Evolutionary conservation across 305 asterid species (phyloP).

Genomic region (Plantago coronopus): DNA sequence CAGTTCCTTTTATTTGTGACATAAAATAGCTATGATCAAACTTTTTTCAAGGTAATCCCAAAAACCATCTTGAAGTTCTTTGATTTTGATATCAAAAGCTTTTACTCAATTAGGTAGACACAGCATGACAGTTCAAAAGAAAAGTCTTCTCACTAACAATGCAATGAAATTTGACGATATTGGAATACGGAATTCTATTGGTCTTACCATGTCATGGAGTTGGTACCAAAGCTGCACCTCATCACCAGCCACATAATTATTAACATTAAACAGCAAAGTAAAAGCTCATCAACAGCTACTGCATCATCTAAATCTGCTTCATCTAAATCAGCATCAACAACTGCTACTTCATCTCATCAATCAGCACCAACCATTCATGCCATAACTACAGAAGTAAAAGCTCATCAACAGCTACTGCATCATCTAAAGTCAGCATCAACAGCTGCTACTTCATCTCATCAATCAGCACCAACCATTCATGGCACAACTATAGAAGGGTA

Average conservation of each 20-base stretch:
- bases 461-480: conserved; percentile 66
- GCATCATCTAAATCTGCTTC: conserved; percentile 19
- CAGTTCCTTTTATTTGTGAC: neutral
- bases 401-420: conserved; percentile 29
- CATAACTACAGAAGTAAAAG: conserved; percentile 60
- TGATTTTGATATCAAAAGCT: neutral
- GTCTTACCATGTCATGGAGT: conserved; percentile 50
- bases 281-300: conserved; percentile 31
- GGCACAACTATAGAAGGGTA: conserved; percentile 72
- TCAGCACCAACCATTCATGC: conserved; percentile 66
- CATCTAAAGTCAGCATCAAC: conserved; percentile 31
- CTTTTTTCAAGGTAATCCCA: neutral
- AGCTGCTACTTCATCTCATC: conserved; percentile 62
- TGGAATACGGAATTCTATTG: conserved; percentile 21
- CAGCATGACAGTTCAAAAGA: neutral
- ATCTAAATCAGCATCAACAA: conserved; percentile 35
- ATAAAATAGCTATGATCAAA: neutral
- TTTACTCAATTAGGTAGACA: neutral
- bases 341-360: conserved; percentile 62
- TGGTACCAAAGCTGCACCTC: conserved; percentile 31
- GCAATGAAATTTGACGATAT: neutral
- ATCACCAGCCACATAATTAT: conserved; percentile 53
- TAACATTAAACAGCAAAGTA: conserved; percentile 33
- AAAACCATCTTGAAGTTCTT: neutral
- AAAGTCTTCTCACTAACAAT: neutral